Percentiles rank a stretch among this genome's conserved stretches.
Conservation (phyloP, 768 basidiomycete species). For the Psilocybe azurescens region DNA sequence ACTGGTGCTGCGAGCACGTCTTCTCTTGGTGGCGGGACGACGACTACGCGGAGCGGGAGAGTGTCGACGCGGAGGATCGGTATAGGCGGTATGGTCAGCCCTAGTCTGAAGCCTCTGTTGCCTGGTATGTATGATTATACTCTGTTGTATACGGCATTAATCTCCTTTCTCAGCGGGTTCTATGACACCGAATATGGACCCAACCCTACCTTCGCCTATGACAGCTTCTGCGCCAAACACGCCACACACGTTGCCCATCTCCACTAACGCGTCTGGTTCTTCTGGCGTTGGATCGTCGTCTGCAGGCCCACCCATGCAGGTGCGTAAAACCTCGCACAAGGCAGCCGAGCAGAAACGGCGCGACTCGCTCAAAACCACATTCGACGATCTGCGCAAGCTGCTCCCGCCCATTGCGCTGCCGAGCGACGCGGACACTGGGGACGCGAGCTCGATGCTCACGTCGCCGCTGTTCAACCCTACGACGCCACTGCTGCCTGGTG, state of each 20-base stretch:
- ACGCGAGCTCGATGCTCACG: slow-evolving; percentile 17
- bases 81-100: slow-evolving; percentile 42
- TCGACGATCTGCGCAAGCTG: slow-evolving; percentile 80
- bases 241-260: slow-evolving; percentile 14
- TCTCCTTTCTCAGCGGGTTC: slow-evolving; percentile 18
- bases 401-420: slow-evolving; percentile 90
- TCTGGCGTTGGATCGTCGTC: slow-evolving; percentile 17
- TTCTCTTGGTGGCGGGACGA: neutral
- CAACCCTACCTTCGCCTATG: slow-evolving; percentile 21
- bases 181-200: slow-evolving; percentile 21
- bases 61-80: slow-evolving; percentile 19
- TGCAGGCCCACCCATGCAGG: slow-evolving; percentile 35
- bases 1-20: neutral
- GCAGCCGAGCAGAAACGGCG: slow-evolving; percentile 97
- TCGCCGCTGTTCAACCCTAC: slow-evolving; percentile 42
- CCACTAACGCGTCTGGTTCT: neutral
- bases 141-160: neutral
- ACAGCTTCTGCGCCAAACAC: slow-evolving; percentile 15
- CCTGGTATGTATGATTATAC: slow-evolving; percentile 55
- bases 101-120: slow-evolving; percentile 72
- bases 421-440: slow-evolving; percentile 47
- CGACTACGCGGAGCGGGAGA: slow-evolving; percentile 18
- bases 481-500: slow-evolving; percentile 83
- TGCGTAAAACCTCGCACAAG: slow-evolving; percentile 88
- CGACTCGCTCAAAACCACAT: slow-evolving; percentile 95